Conservation (phyloP, 176 grass and related monocot species). For the Chloris gayana region DNA sequence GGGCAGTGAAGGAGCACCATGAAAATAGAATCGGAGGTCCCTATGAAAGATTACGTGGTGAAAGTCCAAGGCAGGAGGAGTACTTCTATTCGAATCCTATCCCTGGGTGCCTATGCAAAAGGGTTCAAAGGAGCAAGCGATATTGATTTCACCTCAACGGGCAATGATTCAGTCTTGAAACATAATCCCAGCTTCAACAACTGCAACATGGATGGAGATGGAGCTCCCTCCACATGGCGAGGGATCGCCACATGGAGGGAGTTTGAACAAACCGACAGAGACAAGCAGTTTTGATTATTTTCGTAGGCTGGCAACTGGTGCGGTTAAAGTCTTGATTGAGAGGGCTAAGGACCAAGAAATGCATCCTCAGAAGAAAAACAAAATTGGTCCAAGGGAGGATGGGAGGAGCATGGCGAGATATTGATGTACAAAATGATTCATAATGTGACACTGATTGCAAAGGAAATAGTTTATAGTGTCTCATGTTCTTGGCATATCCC, state of each 20-base stretch:
- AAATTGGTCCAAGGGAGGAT: background rate
- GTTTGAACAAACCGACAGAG: slow-evolving; percentile 30
- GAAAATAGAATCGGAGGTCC: slow-evolving; percentile 62
- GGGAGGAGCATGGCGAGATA: background rate
- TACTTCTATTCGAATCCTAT: slow-evolving; percentile 75
- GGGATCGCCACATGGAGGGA: background rate
- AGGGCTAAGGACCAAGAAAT: slow-evolving; percentile 1
- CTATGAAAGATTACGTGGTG: slow-evolving; percentile 52
- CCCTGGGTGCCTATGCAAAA: slow-evolving; percentile 67
- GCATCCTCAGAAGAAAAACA: background rate
- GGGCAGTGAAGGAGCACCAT: slow-evolving; percentile 50
- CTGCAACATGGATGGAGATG: slow-evolving; percentile 21
- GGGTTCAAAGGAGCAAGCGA: slow-evolving; percentile 36
- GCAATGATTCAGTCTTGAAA: slow-evolving; percentile 24
- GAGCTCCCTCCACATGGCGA: slow-evolving; percentile 32
- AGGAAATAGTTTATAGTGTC: background rate
- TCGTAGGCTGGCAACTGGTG: slow-evolving; percentile 35
- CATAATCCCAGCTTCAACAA: slow-evolving; percentile 9
- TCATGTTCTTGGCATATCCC: slow-evolving; percentile 11
- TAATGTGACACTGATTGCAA: slow-evolving; percentile 16
- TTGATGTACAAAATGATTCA: slow-evolving; percentile 23
- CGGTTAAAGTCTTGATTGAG: slow-evolving; percentile 15
- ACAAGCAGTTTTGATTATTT: slow-evolving; percentile 37
- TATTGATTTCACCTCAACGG: background rate
- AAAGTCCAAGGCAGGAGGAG: slow-evolving; percentile 58